phyloP scores from a whole-genome alignment of 495 filamentous ascomycete genomes.

The Neurospora sp. region DNA sequence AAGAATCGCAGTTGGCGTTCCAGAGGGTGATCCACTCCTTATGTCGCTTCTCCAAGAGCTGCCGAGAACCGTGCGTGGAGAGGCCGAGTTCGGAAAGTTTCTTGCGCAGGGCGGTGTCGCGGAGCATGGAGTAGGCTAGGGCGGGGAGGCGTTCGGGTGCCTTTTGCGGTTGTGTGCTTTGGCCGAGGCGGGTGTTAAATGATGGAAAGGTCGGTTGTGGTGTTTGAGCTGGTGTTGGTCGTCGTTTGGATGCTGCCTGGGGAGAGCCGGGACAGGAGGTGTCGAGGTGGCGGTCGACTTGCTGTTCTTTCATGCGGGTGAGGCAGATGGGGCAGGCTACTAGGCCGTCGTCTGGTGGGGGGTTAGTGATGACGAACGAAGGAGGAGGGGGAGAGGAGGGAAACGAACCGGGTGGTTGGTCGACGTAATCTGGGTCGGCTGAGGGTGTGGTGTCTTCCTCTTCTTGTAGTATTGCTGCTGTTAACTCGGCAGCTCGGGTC shows the following conservation, averaged over 20 bases:
- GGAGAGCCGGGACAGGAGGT: constrained; percentile 36
- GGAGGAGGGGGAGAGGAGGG: background rate
- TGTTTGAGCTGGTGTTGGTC: constrained; percentile 3
- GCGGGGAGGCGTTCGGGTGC: constrained; percentile 53
- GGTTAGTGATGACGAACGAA: constrained; percentile 7
- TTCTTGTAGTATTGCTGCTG: constrained; percentile 24
- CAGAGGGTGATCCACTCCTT: constrained; percentile 91
- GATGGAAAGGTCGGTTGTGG: constrained; percentile 5
- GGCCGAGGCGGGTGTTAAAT: constrained; percentile 7
- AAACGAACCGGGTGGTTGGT: constrained; percentile 19
- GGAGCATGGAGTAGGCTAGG: constrained; percentile 72
- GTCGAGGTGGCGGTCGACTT: constrained; percentile 76
- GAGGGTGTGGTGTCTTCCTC: constrained; percentile 17
- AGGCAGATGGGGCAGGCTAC: constrained; percentile 76
- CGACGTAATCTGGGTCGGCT: constrained; percentile 18
- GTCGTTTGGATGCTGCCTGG: constrained; percentile 14
- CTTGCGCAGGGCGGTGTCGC: constrained; percentile 62
- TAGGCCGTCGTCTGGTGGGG: constrained; percentile 53
- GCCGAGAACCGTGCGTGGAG: constrained; percentile 52
- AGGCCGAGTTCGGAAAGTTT: constrained; percentile 81
- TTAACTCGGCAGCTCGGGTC: constrained; percentile 24
- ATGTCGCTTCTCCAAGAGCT: constrained; percentile 66
- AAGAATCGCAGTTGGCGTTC: constrained; percentile 93
- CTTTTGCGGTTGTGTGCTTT: background rate
- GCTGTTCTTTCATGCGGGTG: constrained; percentile 60